Evolutionary conservation across 495 filamentous ascomycete genomes (phyloP), one percentile per base, ranked within the genome.

Genomic region (Pyrenula massariospora): DNA sequence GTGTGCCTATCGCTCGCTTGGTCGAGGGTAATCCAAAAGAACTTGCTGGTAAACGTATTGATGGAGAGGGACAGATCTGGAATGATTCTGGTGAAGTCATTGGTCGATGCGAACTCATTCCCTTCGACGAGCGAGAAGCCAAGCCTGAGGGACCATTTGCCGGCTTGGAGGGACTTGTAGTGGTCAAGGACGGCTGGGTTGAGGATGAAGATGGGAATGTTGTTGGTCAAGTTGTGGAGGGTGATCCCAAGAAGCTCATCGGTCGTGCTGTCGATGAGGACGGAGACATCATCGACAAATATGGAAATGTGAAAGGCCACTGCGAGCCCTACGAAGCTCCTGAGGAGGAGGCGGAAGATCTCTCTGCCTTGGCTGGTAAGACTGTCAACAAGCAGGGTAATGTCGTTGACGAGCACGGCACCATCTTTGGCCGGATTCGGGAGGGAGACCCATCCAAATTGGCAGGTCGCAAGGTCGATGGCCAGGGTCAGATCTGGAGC

Each of bases 301-400:
- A 80, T 53, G 89, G 89, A 48, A 91, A 90, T 63, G 79, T 85
- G 50, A 84, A 89, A 59, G 89, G 89, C 54, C 83, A 81, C 54
- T 86, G 84, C 12, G 85, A 90, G 69, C 81, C 80, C 3, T 89
- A 81, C 65, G 77, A 87, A 55, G 75, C 77, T 51, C 75, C 68
- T 25, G 57, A 62, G 3, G 60, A 62, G 22, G 59, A 54, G 24
- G 60, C 62, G 48, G 58, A 61, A 11, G 62, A 65, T 36, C 48
- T 67, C 15, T 67, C 65, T 10, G 23, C 47, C n/a, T 52, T 67
- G 2, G 65, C 59, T 2, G 89, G 89, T 54, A 89, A 89, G 77
- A 79, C 84, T 2, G 86, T 93, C 64, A 95, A 95, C 72, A 93
- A 93, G 69, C 77, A 75, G 8, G 89, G 89, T 51, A 91, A 92